These are phyloP conservation scores for Aspergillus kassunensis DNA, from an alignment of 495 filamentous ascomycete species.

Conservation along the genomic window DNA sequence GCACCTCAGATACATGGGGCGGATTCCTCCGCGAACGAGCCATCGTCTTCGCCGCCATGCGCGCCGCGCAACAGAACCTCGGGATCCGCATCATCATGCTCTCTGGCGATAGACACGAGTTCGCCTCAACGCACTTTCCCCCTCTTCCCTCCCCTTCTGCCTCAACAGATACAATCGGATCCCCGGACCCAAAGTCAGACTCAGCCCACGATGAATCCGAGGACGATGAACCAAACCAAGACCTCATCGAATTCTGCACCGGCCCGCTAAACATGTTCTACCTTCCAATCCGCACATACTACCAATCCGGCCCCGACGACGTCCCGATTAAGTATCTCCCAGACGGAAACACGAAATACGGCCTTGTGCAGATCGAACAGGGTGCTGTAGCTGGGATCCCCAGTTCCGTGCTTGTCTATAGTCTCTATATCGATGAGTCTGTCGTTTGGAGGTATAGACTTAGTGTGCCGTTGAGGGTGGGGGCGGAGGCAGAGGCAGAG, in stretches of 20 bases:
- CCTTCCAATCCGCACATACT: conserved; percentile 77
- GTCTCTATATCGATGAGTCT: conserved; percentile 75
- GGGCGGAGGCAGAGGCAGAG: conserved; percentile 1
- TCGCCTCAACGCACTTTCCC: conserved; percentile 85
- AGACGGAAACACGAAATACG: conserved; percentile 86
- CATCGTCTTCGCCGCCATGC: conserved; percentile 82
- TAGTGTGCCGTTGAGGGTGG: conserved; percentile 31
- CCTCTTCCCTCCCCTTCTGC: conserved; percentile 43
- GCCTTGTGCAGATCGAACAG: conserved; percentile 76
- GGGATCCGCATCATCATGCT: conserved; percentile 78
- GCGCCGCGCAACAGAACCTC: conserved; percentile 65
- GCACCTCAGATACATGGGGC: conserved; percentile 84
- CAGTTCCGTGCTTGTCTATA: conserved; percentile 64
- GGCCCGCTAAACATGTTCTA: conserved; percentile 93
- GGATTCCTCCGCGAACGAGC: conserved; percentile 78
- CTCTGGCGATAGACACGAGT: conserved; percentile 90
- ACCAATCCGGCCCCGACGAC: conserved; percentile 72
- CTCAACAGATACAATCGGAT: no score
- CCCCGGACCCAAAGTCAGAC: no score
- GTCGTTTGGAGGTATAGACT: conserved; percentile 67
- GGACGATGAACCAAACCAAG: conserved; percentile 29
- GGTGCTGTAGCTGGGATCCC: conserved; percentile 24
- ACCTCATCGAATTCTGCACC: conserved; percentile 82
- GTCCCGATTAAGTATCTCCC: conserved; percentile 80
- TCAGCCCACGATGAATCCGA: no score